Conservation (phyloP, 2,329 filamentous ascomycete genomes). For the Alternaria gaisen region DNA sequence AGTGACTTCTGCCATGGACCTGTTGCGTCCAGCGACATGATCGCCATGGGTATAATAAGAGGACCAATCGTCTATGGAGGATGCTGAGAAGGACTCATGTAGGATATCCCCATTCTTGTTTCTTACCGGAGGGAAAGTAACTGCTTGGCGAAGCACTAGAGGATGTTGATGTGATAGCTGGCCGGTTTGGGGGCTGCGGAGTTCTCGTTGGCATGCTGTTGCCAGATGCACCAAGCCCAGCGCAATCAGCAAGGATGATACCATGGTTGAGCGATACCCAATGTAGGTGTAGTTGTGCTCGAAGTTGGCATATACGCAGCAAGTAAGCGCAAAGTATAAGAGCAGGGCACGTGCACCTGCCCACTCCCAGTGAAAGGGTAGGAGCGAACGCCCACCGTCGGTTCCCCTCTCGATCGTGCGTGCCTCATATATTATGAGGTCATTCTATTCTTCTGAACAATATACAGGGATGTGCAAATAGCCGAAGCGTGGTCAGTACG, state of each 20-base stretch:
- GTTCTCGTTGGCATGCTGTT: neutral
- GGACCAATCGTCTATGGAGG: conserved; percentile 48
- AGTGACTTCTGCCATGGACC: conserved; percentile 50
- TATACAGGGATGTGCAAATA: neutral
- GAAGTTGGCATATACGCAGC: neutral
- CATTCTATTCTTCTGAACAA: neutral
- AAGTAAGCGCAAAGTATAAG: neutral
- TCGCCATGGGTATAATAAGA: conserved; percentile 52
- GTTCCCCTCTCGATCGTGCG: neutral
- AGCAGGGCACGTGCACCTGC: neutral
- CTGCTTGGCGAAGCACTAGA: conserved; percentile 21
- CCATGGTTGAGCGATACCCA: neutral
- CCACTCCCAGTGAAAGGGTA: neutral
- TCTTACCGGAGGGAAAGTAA: conserved; percentile 43
- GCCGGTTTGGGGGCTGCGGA: neutral
- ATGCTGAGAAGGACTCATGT: conserved; percentile 52
- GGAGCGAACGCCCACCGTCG: neutral
- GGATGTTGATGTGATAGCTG: neutral
- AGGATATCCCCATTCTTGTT: conserved; percentile 50
- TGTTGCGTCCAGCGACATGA: conserved; percentile 45
- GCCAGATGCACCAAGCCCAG: neutral
- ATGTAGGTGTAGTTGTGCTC: neutral
- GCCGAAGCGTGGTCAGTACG: neutral
- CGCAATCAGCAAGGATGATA: neutral
- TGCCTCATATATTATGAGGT: neutral